A percentile compares a stretch with the other conserved stretches of the same genome.
Conservation (phyloP, 495 filamentous ascomycete genomes). For the Aspergillus homomorphus region DNA sequence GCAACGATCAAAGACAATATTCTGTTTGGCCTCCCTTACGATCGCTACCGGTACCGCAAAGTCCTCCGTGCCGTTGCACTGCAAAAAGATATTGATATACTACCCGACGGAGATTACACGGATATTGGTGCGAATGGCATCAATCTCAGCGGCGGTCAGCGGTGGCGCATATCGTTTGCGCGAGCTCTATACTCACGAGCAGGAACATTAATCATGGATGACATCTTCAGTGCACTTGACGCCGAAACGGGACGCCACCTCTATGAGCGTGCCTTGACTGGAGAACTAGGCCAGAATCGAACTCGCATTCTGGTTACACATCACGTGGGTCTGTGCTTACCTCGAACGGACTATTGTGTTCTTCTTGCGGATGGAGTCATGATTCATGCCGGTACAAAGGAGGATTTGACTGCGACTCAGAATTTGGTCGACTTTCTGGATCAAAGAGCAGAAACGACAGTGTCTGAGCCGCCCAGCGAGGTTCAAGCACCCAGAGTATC, state of each 20-base stretch:
- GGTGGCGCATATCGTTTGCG: constrained; percentile 74
- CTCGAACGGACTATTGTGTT: constrained; percentile 66
- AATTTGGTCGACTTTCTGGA: constrained; percentile 55
- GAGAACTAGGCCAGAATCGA: constrained; percentile 60
- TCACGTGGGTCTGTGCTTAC: constrained; percentile 67
- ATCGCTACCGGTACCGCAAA: constrained; percentile 60
- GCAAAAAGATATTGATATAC: constrained; percentile 67
- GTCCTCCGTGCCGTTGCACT: constrained; percentile 64
- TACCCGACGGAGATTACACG: constrained; percentile 67
- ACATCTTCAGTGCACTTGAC: constrained; percentile 67
- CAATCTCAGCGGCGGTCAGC: constrained; percentile 74
- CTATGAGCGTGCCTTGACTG: constrained; percentile 68
- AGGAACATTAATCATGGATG: constrained; percentile 71
- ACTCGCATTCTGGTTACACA: constrained; percentile 78
- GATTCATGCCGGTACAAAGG: constrained; percentile 52
- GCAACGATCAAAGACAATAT: constrained; percentile 73
- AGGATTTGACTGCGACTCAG: constrained; percentile 44
- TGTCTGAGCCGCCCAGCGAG: constrained; percentile 21
- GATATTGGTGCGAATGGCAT: constrained; percentile 79
- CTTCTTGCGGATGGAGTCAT: constrained; percentile 63
- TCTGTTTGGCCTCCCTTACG: constrained; percentile 63
- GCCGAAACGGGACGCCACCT: constrained; percentile 72
- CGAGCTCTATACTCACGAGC: constrained; percentile 76
- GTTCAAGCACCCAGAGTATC: background rate
- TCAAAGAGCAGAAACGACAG: constrained; percentile 45